A percentile compares a stretch with the other conserved stretches of the same genome.
phyloP scores from a whole-genome alignment of 805 yeast genomes.

The Candida schatavii region DNA sequence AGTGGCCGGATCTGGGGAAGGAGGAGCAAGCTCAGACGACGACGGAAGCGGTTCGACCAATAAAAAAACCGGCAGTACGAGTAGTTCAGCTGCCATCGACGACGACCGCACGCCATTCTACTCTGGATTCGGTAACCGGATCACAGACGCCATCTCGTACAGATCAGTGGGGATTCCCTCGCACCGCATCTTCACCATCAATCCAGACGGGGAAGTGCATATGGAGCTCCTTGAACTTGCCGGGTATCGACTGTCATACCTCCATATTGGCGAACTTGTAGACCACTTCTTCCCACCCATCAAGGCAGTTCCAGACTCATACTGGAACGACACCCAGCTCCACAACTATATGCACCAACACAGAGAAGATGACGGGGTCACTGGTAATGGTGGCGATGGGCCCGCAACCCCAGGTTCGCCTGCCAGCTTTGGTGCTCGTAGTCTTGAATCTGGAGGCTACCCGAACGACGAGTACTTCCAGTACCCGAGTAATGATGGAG shows the following conservation, averaged over 20 bases:
- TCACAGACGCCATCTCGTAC: slow-evolving; percentile 94
- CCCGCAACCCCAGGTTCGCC: slow-evolving; percentile 18
- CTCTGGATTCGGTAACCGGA: slow-evolving; percentile 96
- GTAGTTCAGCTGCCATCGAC: slow-evolving; percentile 13
- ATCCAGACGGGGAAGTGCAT: slow-evolving; percentile 95
- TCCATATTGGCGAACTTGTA: slow-evolving; percentile 87
- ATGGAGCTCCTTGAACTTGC: slow-evolving; percentile 94
- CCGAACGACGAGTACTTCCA: slow-evolving; percentile 16
- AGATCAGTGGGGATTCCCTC: slow-evolving; percentile 92
- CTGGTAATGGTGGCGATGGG: background rate
- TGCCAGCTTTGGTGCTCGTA: slow-evolving; percentile 12
- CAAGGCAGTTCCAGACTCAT: slow-evolving; percentile 27
- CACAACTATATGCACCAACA: slow-evolving; percentile 29
- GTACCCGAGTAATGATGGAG: slow-evolving; percentile 16
- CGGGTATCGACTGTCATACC: slow-evolving; percentile 84
- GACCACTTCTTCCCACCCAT: slow-evolving; percentile 96
- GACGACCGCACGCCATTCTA: slow-evolving; percentile 77
- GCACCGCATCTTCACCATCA: slow-evolving; percentile 91
- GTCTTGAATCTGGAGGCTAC: slow-evolving; percentile 4
- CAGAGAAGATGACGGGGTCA: slow-evolving; percentile 5
- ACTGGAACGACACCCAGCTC: slow-evolving; percentile 37
- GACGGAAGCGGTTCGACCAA: background rate
- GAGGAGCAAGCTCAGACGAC: too few species aligned
- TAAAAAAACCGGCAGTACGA: background rate
- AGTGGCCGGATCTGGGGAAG: too few species aligned